These are phyloP conservation scores for Panicum miliaceum DNA, from an alignment of 176 grass and related monocot species.

Conservation along the genomic window DNA sequence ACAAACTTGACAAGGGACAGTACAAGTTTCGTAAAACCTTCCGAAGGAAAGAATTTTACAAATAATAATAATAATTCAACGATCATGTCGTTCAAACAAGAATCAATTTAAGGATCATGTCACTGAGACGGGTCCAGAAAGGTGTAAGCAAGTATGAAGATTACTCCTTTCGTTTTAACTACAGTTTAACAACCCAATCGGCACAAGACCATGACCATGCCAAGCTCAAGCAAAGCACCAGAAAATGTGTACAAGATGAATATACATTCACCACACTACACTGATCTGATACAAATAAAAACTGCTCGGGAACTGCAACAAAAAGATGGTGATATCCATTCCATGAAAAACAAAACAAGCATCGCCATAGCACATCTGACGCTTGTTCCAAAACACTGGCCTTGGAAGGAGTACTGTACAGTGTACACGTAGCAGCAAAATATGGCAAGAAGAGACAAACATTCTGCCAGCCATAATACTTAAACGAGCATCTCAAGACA, in stretches of 20 bases:
- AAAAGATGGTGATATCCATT: constrained; percentile 4
- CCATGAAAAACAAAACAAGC: not conserved
- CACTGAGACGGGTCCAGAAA: too few species aligned
- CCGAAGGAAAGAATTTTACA: too few species aligned
- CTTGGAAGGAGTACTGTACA: constrained; percentile 7
- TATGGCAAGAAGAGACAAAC: constrained; percentile 42
- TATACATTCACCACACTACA: not conserved
- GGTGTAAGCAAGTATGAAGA: too few species aligned
- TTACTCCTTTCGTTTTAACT: too few species aligned
- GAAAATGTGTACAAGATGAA: not conserved
- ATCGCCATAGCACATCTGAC: not conserved
- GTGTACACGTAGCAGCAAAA: constrained; percentile 17
- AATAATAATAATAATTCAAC: not conserved
- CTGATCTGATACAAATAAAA: not conserved
- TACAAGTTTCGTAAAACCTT: not conserved
- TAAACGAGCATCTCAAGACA: constrained; percentile 34
- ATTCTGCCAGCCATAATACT: not conserved
- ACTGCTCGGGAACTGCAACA: not conserved
- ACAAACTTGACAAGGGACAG: not conserved
- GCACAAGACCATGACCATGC: not conserved
- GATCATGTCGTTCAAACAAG: not conserved
- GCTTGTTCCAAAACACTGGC: constrained; percentile 15
- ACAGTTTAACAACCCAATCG: too few species aligned
- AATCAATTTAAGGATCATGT: too few species aligned
- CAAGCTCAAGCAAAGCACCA: not conserved